A percentile compares a stretch with the other conserved stretches of the same genome.
Conservation (phyloP, 352 stramenopile species). For the Phytophthora capsici region DNA sequence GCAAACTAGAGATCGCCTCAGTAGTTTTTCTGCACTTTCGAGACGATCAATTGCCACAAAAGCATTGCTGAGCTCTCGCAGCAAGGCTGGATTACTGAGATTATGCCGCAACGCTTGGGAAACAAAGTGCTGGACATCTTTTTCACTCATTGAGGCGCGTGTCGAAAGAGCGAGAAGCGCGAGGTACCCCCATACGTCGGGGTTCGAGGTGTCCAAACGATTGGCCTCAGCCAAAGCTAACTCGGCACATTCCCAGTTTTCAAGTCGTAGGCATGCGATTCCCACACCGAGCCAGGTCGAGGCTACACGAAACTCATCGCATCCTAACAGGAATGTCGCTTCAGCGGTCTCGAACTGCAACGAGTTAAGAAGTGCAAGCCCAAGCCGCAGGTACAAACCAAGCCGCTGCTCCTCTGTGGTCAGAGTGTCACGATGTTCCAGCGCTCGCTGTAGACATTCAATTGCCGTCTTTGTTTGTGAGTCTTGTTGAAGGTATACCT, state of each 20-base stretch:
- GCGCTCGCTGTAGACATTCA: slow-evolving; percentile 56
- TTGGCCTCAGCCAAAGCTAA: slow-evolving; percentile 81
- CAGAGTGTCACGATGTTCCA: slow-evolving; percentile 45
- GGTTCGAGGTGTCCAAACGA: slow-evolving; percentile 63
- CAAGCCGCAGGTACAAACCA: slow-evolving; percentile 60
- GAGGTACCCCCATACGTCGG: slow-evolving; percentile 83
- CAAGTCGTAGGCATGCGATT: slow-evolving; percentile 69
- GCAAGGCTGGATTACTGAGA: slow-evolving; percentile 63
- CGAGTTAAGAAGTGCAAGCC: slow-evolving; percentile 66
- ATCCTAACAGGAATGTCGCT: slow-evolving; percentile 58
- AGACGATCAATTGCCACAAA: slow-evolving; percentile 82
- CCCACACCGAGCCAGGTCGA: slow-evolving; percentile 84
- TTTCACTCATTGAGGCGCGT: slow-evolving; percentile 37
- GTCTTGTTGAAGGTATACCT: slow-evolving; percentile 52
- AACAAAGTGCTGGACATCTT: slow-evolving; percentile 53
- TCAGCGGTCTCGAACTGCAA: slow-evolving; percentile 67
- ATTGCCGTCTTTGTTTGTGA: slow-evolving; percentile 47
- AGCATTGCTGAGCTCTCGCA: slow-evolving; percentile 82
- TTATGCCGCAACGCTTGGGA: slow-evolving; percentile 69
- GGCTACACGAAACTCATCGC: slow-evolving; percentile 67
- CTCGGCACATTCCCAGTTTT: slow-evolving; percentile 62
- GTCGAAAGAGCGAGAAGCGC: slow-evolving; percentile 58
- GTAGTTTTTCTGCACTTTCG: slow-evolving; percentile 70
- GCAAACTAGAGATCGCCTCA: slow-evolving; percentile 66
- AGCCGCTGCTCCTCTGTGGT: slow-evolving; percentile 44